Base-by-base conservation (phyloP, 2,329 filamentous ascomycete species). In the Fusarium annulatum region DNA sequence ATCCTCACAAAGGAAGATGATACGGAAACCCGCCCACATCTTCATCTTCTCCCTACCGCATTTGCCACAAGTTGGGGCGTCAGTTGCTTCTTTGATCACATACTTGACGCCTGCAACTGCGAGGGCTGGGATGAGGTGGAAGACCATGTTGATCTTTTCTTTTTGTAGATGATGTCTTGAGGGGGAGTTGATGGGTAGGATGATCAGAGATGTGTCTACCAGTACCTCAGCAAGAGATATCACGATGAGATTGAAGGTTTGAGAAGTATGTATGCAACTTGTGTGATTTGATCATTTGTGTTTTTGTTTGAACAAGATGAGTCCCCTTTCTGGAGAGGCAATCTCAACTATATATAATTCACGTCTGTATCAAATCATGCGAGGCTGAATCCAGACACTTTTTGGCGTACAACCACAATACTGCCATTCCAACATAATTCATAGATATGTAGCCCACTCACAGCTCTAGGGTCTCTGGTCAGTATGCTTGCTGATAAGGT, bases 41-140 rank as follows among this genome's bases (percentile, higher is more conserved):
- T 57, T 57, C 53, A 57, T 34, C 53, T 57, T 57, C 28, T 46
- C 53, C 23, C 9, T 57, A 14, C 39, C 30, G n/a, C 53, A 57
- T 19, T 55, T 39, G 7, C 12, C 39, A 26, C 53, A 57, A 7
- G 39, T 12, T 8, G 53, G 53, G 14, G 53, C 39, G 2, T 57
- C 53, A 21, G 53, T 34, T 46, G 39, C 38, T 56, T 56, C 26
- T 33, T 56, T 56, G 52, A 56, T 56, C 10, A 56, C 38, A 30
- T 56, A 56, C 26, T 56, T 56, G 52, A 56, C 38, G 19, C 51
- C 51, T 18, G 51, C 51, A 14, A 53, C 34, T 16, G 51, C 51
- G 3, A 56, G 52, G 2, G 52, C 52, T 19, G 52, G 52, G 21
- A 56, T 7, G 11, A 56, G 15, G 6, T 56, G 52, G 38, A 43